A percentile compares a stretch with the other conserved stretches of the same genome.
phyloP scores from a whole-genome alignment of 345 rosid species.

The Erodium maritimum region DNA sequence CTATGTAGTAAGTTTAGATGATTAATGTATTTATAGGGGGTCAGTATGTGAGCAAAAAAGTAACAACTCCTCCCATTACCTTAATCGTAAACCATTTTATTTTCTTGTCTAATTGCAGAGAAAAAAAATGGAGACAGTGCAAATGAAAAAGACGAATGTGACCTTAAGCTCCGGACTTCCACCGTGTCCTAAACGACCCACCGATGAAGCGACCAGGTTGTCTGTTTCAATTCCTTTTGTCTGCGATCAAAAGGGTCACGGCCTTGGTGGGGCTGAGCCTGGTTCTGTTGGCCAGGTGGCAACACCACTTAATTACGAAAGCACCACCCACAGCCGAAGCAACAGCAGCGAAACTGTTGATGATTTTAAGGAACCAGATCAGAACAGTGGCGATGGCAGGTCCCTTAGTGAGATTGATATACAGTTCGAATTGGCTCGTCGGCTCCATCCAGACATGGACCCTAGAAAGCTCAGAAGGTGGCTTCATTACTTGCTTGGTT shows the following conservation, averaged over 20 bases:
- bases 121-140: not conserved
- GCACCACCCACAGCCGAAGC: not conserved
- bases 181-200: not conserved
- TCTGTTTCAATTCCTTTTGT: not conserved
- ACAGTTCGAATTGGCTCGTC: not conserved
- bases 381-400: not conserved
- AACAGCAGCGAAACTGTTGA: not conserved
- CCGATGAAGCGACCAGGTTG: not conserved
- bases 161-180: not conserved
- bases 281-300: not conserved
- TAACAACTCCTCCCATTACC: too few species aligned
- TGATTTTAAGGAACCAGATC: not conserved
- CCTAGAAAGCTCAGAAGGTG: constrained; percentile 25
- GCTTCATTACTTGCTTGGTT: not conserved
- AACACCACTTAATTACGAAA: not conserved
- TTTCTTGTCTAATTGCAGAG: not conserved
- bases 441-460: constrained; percentile 9
- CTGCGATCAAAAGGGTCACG: too few species aligned
- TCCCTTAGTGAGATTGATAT: not conserved
- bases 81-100: too few species aligned
- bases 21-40: too few species aligned
- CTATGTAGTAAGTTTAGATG: too few species aligned
- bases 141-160: not conserved
- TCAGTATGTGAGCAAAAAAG: too few species aligned
- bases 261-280: not conserved